Evolutionary conservation across 2,329 filamentous ascomycete species (phyloP), one percentile per base, ranked within the genome.

Genomic region (Monosporascus ibericus): DNA sequence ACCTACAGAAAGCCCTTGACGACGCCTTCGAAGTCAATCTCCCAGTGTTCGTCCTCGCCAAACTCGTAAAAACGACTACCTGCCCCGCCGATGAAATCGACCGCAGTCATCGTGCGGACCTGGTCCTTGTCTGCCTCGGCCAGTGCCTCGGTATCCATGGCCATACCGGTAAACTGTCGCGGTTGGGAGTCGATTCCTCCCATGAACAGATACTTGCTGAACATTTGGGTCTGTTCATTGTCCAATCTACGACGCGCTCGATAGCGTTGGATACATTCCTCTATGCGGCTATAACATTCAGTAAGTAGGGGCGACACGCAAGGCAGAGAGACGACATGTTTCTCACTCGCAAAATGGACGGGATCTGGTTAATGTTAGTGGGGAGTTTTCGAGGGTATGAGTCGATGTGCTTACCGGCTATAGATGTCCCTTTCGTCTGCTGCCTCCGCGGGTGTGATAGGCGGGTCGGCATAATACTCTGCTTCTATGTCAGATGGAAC

Each of bases 231-330:
- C 24, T 84, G 83, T 4, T 82, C 75, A 14, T 75, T 68, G 53
- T 87, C 81, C 53, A 96, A 80, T 58, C 88, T 91, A 34, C 92
- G 87, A 47, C 85, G 87, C 37, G 81, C 77, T 56, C 87, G 84
- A 71, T 86, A 99, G 15, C 90, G 86, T 59, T 91, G 85, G 51
- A 97, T 87, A 47, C 90, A 94, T 25, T 85, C 80, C 64, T 96
- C 86, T 40, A 97, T 90, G 47, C 94, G 90, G 52, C 87, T 88
- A 54, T 40, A 25, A 37, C 53, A 18, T 54, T 59, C 51, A 58
- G 55, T 34, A 48, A 30, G 8, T 27, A 22, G 22, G 22, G 7
- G 20, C 6, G 22, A 40, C 20, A 50, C 38, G 6, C 36, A 44
- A 24, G 37, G 17, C 22, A 37, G 42, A 47, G 42, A 47, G 38